Percentiles rank a stretch among this genome's conserved stretches.
Evolutionary conservation across 352 stramenopile genomes (phyloP).

Genomic region (Pythium pectinolyticum): DNA sequence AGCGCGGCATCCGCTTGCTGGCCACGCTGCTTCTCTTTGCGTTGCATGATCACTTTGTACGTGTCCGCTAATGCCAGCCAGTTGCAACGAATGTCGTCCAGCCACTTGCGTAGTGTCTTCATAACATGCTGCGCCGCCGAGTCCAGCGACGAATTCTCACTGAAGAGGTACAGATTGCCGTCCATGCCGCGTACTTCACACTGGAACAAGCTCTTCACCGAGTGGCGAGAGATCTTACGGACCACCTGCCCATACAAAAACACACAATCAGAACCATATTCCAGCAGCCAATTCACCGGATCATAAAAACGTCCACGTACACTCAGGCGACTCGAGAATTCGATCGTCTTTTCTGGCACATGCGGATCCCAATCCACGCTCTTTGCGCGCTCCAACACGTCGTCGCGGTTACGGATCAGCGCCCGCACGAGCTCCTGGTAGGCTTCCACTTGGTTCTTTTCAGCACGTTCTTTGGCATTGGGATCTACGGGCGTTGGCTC

Average conservation of each 20-base stretch:
- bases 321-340: constrained; percentile 28
- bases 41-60: constrained; percentile 37
- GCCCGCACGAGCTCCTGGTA: constrained; percentile 66
- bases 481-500: constrained; percentile 27
- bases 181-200: constrained; percentile 45
- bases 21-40: constrained; percentile 26
- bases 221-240: constrained; percentile 13
- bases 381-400: too few relatives aligned
- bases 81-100: constrained; percentile 45
- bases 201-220: constrained; percentile 14
- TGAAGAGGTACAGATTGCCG: constrained; percentile 33
- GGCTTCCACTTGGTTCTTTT: constrained; percentile 39
- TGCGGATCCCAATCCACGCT: constrained; percentile 43
- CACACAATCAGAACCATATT: neutral
- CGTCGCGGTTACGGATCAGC: constrained; percentile 48
- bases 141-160: constrained; percentile 31
- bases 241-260: constrained; percentile 3
- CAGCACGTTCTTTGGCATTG: constrained; percentile 38
- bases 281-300: neutral
- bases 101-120: constrained; percentile 27
- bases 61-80: constrained; percentile 51
- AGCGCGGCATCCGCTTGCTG: constrained; percentile 46
- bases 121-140: constrained; percentile 13
- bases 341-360: constrained; percentile 25
- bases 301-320: constrained; percentile 10